These are phyloP conservation scores for Colletotrichum sp. DNA, from an alignment of 2,329 filamentous ascomycete genomes.

Conservation along the genomic window DNA sequence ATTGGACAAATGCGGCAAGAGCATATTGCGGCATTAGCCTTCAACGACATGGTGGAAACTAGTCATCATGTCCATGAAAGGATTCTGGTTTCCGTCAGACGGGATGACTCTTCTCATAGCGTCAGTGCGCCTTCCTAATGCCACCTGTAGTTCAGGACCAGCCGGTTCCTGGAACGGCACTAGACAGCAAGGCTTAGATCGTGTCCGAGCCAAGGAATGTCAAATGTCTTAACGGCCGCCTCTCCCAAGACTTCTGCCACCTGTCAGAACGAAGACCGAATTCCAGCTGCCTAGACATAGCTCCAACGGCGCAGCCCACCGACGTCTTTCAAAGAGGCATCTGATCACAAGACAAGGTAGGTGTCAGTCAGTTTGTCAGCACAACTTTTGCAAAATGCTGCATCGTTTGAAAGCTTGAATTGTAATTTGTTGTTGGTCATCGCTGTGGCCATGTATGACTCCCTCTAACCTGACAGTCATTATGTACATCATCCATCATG, in stretches of 20 bases:
- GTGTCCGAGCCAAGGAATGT: neutral
- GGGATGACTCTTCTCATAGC: neutral
- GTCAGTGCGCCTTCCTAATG: neutral
- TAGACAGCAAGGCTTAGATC: neutral
- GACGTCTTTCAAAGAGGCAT: neutral
- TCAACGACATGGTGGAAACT: neutral
- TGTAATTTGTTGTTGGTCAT: constrained; percentile 5
- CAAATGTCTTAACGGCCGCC: neutral
- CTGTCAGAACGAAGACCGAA: neutral
- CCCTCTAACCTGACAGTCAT: constrained; percentile 19
- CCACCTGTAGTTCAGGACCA: neutral
- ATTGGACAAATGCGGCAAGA: neutral
- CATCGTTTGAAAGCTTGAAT: neutral
- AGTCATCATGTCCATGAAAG: neutral
- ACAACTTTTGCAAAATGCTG: neutral
- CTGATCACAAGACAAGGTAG: neutral
- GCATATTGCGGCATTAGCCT: neutral
- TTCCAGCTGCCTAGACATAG: neutral
- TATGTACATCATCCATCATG: constrained; percentile 21
- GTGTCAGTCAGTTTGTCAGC: neutral
- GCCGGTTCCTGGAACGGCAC: neutral
- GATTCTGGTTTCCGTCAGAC: neutral
- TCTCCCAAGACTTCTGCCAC: neutral
- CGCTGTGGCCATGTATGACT: constrained; percentile 11
- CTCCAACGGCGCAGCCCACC: neutral